Base-by-base conservation (phyloP, 306 rosid species). In the Astragalus glycyphyllos region DNA sequence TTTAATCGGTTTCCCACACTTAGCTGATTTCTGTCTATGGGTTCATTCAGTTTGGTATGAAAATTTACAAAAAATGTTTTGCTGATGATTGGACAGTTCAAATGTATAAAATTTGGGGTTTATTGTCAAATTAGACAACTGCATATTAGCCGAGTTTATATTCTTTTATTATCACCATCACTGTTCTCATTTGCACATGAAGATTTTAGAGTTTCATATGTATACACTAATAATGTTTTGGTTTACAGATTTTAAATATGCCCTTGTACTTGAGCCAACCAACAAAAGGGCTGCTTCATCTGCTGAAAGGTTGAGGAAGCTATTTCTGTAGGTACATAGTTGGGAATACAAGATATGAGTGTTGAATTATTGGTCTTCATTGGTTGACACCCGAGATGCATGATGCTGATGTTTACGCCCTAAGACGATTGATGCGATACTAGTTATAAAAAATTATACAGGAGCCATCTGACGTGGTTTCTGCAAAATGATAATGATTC, bases 181-280 rank as follows among this genome's bases (percentile, higher is more conserved):
- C 20, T 71, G 34, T 65, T 68, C 32, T 65, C 49, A 55, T 41
- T 56, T 71, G 37, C 23, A 35, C 23, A 13, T 29, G 66, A 13
- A 46, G 11, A 17, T 35, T 35, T 51, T 5, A 47, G 49, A 62
- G 13, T n/a, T 67, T 44, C 50, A 14, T 5, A 65, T 2, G 56
- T 5, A 7, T 65, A 42, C 14, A 46, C 78, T 78, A 16, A 83
- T 65, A 71, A 14, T 20, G 9, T 65, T 68, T 73, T 66, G 65
- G 5, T 13, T 32, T 86, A 82, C 91, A 95, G 99, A 95, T 83
- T 95, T 84, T 68, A 87, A 70, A 45, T 73, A 87, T 56, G 96
- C 96, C 29, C 96, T 87, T 70, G 97, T 95, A 17, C 99, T 95
- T 29, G 99, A 95, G 85, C 99, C 99, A 54, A 95, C 97, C 34